These are phyloP conservation scores for Sclerotinia spermophila DNA, from an alignment of 2,329 filamentous ascomycete genomes.

Conservation along the genomic window DNA sequence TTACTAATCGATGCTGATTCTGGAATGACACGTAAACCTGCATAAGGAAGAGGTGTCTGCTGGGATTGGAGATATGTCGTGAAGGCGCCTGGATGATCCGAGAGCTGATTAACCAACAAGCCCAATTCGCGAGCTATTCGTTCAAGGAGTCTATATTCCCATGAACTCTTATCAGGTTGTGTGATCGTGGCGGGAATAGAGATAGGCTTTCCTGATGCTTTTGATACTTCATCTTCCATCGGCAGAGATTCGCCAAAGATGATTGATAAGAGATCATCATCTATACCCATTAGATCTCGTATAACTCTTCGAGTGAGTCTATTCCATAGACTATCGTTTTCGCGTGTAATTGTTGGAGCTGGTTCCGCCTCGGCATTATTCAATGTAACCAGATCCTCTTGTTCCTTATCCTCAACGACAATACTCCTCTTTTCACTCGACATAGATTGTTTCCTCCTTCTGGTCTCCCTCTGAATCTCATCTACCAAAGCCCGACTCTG, in stretches of 20 bases:
- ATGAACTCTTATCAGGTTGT: conserved; percentile 45
- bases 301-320: conserved; percentile 83
- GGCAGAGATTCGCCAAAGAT: conserved; percentile 80
- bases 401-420: conserved; percentile 29
- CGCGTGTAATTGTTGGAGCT: conserved; percentile 40
- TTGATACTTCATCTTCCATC: conserved; percentile 40
- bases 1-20: conserved; percentile 40
- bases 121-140: conserved; percentile 85
- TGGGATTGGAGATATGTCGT: conserved; percentile 70
- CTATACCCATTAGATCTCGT: conserved; percentile 83
- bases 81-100: conserved; percentile 85
- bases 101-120: conserved; percentile 75
- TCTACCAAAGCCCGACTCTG: conserved; percentile 82
- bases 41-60: conserved; percentile 67
- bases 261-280: conserved; percentile 78
- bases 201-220: conserved; percentile 24
- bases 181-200: conserved; percentile 18
- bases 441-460: conserved; percentile 62
- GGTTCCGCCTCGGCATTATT: conserved; percentile 29
- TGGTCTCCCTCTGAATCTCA: conserved; percentile 84
- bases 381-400: conserved; percentile 36
- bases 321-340: conserved; percentile 70
- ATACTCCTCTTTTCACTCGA: conserved; percentile 44
- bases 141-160: conserved; percentile 77
- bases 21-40: conserved; percentile 66